phyloP scores from a whole-genome alignment of 345 rosid species.

The Aegle marmelos region DNA sequence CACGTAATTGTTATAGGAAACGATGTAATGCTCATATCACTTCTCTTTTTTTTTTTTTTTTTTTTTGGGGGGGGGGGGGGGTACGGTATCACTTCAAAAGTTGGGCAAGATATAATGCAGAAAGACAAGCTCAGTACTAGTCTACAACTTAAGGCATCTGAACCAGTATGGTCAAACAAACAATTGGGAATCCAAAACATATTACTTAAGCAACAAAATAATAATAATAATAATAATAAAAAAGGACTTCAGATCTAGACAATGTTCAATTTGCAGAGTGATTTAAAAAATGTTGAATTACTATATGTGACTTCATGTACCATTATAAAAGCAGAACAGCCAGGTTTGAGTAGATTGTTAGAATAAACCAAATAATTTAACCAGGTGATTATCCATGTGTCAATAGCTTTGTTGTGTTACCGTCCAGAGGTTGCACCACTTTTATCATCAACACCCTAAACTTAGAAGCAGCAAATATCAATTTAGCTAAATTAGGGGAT shows the following conservation, averaged over 20 bases:
- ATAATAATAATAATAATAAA: accelerated
- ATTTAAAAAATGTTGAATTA: neutral
- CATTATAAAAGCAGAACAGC: neutral
- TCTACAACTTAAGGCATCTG: neutral
- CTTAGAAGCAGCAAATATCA: neutral
- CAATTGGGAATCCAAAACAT: neutral
- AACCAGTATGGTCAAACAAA: neutral
- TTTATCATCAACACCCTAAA: neutral
- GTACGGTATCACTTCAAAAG: neutral
- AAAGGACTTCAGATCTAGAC: neutral
- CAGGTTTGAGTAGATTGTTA: neutral
- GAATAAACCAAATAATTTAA: neutral
- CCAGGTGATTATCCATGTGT: neutral
- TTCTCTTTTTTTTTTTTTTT: too few relatives aligned
- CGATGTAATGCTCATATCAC: neutral
- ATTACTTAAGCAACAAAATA: neutral
- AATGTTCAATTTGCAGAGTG: neutral
- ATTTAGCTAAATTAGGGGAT: neutral
- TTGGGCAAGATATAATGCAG: neutral
- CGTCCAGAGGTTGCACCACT: neutral
- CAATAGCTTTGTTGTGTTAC: neutral
- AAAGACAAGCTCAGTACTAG: neutral
- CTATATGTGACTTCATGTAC: neutral
- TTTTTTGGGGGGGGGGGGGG: too few relatives aligned
- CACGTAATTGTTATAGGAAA: neutral